Evolutionary conservation across 805 yeast species (phyloP), one percentile per base, ranked within the genome.

Genomic region (Starmerella asiatica): DNA sequence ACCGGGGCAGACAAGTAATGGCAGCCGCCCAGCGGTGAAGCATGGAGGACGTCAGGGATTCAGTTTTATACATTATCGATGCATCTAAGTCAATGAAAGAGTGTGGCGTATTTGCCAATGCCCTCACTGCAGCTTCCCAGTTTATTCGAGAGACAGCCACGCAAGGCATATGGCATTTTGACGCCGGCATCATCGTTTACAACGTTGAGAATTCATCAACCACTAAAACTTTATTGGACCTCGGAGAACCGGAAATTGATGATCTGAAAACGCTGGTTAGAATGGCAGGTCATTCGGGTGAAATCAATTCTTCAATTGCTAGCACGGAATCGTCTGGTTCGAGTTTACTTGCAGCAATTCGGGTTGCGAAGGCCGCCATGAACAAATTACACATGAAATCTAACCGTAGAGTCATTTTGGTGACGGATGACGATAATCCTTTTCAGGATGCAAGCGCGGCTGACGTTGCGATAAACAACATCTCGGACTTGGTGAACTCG

Each of bases 161-260:
- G 26, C 67, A 78, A 0, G 58, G 72, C 29, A 82, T 85, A 1
- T 64, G 66, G 33, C 78, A 88, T 1, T 30, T 27, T 21, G 86
- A 83, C 0, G 62, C 83, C 20, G 96, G 94, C 0, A 70, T 85
- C 34, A 71, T 76, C 70, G 53, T 70, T 71, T 56, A 51, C 46
- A 37, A 62, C 39, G 39, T 61, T 12, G 46, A 52, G 21, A 59
- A 37, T 21, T 24, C 40, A 21, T 57, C 73, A 36, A 34, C 60
- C 9, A 34, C 37, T 11, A 23, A 19, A 2, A 41, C 31, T 3
- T 26, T 44, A 17, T 21, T 48, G 23, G 23, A 40, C 2, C 36
- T 50, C 9, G 37, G 39, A 3, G 46, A 38, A 29, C 55, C 53
- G 18, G 37, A 37, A 6, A 36, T 46, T 3, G 41, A 26, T 14